These are phyloP conservation scores for Athelia psychrophila DNA, from an alignment of 1,284 basidiomycete species.

Conservation along the genomic window DNA sequence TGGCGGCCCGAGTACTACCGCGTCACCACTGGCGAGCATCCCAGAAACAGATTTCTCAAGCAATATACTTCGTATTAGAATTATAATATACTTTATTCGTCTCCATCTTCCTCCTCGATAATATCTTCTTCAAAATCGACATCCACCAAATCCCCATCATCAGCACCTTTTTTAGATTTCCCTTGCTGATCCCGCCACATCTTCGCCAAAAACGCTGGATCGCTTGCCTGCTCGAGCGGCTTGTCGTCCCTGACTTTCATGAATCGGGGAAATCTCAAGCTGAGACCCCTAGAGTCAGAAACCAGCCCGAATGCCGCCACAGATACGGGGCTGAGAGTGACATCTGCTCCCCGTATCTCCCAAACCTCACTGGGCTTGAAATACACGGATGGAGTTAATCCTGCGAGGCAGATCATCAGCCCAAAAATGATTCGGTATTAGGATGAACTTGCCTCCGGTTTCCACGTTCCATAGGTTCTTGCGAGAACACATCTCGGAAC, in stretches of 20 bases:
- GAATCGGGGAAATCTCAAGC: conserved; percentile 90
- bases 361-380: conserved; percentile 87
- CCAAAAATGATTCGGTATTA: too few relatives aligned
- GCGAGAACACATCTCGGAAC: conserved; percentile 64
- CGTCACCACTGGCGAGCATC: too few relatives aligned
- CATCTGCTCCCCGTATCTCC: conserved; percentile 90
- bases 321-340: conserved; percentile 89
- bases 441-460: conserved; percentile 49
- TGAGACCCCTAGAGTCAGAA: conserved; percentile 68
- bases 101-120: conserved; percentile 28
- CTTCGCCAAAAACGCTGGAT: conserved; percentile 66
- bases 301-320: conserved; percentile 75
- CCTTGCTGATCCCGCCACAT: conserved; percentile 67
- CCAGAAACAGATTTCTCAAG: too few relatives aligned
- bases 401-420: conserved; percentile 32
- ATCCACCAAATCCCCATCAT: conserved; percentile 62
- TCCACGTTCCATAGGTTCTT: conserved; percentile 65
- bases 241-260: conserved; percentile 83
- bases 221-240: conserved; percentile 73
- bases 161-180: conserved; percentile 35
- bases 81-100: conserved; percentile 7
- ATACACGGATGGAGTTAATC: conserved; percentile 78
- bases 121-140: conserved; percentile 33
- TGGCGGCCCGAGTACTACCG: too few relatives aligned
- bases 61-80: too few relatives aligned